These are phyloP conservation scores for Pichia sp. DNA, from an alignment of 1,139 yeast genomes.

Conservation along the genomic window DNA sequence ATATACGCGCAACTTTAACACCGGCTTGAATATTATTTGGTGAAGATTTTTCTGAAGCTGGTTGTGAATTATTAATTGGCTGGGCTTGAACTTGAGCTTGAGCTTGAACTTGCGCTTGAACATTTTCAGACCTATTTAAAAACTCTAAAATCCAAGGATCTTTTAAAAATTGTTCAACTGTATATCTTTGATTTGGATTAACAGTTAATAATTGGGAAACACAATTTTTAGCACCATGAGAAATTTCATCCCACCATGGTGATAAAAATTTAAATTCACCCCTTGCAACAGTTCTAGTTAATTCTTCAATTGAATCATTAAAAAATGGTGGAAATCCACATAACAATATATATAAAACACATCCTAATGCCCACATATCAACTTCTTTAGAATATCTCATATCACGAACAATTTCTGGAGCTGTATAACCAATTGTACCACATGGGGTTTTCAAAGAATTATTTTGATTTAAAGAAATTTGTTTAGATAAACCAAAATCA, in stretches of 20 bases:
- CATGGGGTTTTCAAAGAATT: slow-evolving; percentile 68
- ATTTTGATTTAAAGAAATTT: slow-evolving; percentile 52
- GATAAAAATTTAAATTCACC: slow-evolving; percentile 79
- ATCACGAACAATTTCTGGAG: slow-evolving; percentile 88
- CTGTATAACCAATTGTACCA: slow-evolving; percentile 88
- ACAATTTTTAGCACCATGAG: slow-evolving; percentile 71
- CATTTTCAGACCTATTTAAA: slow-evolving; percentile 22
- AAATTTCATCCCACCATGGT: slow-evolving; percentile 98
- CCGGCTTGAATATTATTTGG: background rate
- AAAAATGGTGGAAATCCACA: slow-evolving; percentile 98
- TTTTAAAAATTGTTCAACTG: slow-evolving; percentile 66
- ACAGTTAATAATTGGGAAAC: slow-evolving; percentile 74
- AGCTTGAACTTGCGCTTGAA: slow-evolving; percentile 1
- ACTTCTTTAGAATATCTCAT: slow-evolving; percentile 84
- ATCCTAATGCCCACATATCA: slow-evolving; percentile 95
- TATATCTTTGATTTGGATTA: slow-evolving; percentile 70
- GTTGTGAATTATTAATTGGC: too few relatives aligned
- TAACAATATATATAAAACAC: slow-evolving; percentile 79
- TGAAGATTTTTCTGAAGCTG: too few relatives aligned
- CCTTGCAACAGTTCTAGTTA: slow-evolving; percentile 74
- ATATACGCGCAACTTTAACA: background rate
- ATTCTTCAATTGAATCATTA: slow-evolving; percentile 76
- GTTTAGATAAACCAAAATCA: slow-evolving; percentile 85
- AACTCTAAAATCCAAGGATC: slow-evolving; percentile 75
- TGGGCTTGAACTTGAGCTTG: too few relatives aligned